These are phyloP conservation scores for Hanseniaspora guilliermondii DNA, from an alignment of 805 yeast genomes.

Conservation along the genomic window DNA sequence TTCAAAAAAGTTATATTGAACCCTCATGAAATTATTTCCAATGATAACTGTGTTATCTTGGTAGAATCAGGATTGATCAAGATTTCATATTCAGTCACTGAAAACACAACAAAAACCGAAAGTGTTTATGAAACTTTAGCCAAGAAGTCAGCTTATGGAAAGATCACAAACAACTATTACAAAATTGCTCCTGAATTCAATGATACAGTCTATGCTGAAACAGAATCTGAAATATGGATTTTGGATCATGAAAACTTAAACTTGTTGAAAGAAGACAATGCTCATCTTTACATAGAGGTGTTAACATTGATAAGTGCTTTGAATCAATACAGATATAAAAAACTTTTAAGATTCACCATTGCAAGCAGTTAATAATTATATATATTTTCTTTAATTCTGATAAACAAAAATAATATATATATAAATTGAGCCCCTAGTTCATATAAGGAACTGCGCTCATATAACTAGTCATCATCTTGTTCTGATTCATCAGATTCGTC, in stretches of 20 bases:
- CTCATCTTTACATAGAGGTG: slow-evolving; percentile 50
- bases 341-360: slow-evolving; percentile 62
- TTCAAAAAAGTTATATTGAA: slow-evolving; percentile 41
- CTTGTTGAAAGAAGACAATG: slow-evolving; percentile 38
- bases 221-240: slow-evolving; percentile 58
- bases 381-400: background rate
- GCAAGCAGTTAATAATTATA: slow-evolving; percentile 37
- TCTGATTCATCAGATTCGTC: background rate
- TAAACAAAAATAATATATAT: background rate
- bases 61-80: slow-evolving; percentile 47
- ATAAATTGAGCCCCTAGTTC: no score
- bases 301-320: slow-evolving; percentile 48
- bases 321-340: slow-evolving; percentile 58
- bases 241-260: slow-evolving; percentile 37
- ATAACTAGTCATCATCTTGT: background rate
- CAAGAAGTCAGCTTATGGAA: slow-evolving; percentile 47
- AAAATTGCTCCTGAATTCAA: slow-evolving; percentile 32
- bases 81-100: slow-evolving; percentile 32
- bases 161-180: slow-evolving; percentile 23
- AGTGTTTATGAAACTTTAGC: slow-evolving; percentile 36
- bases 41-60: slow-evolving; percentile 35
- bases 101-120: slow-evolving; percentile 15
- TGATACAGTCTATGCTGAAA: slow-evolving; percentile 42
- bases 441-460: no score
- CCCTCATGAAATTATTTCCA: slow-evolving; percentile 32